A percentile compares a stretch with the other conserved stretches of the same genome.
These are phyloP conservation scores for Phaeolepiota aurea DNA, from an alignment of 768 basidiomycete genomes.

Conservation along the genomic window DNA sequence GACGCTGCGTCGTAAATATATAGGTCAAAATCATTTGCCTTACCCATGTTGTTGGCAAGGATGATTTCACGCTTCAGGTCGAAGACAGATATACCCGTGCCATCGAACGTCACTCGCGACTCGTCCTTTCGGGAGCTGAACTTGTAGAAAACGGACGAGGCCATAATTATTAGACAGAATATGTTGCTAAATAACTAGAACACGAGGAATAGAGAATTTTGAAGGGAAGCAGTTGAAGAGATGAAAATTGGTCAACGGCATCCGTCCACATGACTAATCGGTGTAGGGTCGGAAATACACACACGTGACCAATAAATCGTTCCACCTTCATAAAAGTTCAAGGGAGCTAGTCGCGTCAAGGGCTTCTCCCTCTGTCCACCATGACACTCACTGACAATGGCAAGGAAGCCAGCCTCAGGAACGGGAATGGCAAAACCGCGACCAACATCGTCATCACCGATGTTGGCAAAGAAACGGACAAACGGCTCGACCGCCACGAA, in stretches of 20 bases:
- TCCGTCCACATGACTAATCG: no score
- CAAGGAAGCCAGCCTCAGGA: conserved; percentile 12
- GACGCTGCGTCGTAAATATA: conserved; percentile 76
- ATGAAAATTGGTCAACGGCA: no score
- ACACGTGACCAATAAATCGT: no score
- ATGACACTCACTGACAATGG: conserved; percentile 12
- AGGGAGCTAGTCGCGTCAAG: background rate
- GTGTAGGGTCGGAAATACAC: no score
- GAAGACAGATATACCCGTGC: conserved; percentile 97
- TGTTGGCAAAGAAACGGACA: conserved; percentile 68
- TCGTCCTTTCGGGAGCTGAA: conserved; percentile 95
- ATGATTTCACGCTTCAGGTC: conserved; percentile 99
- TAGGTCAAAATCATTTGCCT: conserved; percentile 96
- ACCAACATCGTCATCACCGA: conserved; percentile 42
- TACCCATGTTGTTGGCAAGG: conserved; percentile 89
- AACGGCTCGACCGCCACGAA: conserved; percentile 63
- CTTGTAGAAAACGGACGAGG: conserved; percentile 96
- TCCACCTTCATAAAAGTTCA: no score
- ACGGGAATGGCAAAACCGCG: conserved; percentile 3
- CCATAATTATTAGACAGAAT: conserved; percentile 39
- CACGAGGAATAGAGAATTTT: no score
- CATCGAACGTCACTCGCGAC: conserved; percentile 94
- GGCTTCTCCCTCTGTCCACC: background rate
- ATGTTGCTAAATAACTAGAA: conserved; percentile 17
- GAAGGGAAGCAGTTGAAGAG: no score